phyloP scores from a whole-genome alignment of 257 asterid species.

The Craterostigma plantagineum region DNA sequence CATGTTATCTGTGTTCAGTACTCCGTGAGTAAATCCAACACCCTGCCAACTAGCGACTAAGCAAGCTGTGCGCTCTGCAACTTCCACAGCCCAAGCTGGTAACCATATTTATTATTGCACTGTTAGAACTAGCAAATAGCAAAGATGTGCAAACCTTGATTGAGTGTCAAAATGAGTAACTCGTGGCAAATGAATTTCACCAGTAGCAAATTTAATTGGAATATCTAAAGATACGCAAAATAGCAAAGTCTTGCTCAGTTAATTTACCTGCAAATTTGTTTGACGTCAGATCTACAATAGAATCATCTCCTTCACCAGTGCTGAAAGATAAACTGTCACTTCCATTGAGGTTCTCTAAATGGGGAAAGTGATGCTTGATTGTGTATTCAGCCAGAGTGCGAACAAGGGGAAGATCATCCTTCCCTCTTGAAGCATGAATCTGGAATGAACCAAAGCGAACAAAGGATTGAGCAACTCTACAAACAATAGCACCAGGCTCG shows the following conservation, averaged over 20 bases:
- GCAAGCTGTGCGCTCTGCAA: constrained; percentile 89
- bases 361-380: constrained; percentile 73
- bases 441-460: constrained; percentile 94
- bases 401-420: constrained; percentile 57
- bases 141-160: no score
- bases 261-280: constrained; percentile 82
- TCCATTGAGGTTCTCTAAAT: constrained; percentile 62
- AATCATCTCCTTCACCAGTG: constrained; percentile 69
- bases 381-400: constrained; percentile 74
- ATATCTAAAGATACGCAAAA: not conserved
- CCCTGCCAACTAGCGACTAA: constrained; percentile 94
- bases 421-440: constrained; percentile 79
- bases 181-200: constrained; percentile 2
- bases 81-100: constrained; percentile 98
- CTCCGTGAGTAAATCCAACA: constrained; percentile 98
- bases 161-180: no score
- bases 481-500: constrained; percentile 93
- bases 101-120: constrained; percentile 9
- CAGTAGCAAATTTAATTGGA: not conserved
- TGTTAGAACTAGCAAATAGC: no score
- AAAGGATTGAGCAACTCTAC: constrained; percentile 89
- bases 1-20: constrained; percentile 96
- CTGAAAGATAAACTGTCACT: constrained; percentile 73
- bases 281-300: constrained; percentile 83
- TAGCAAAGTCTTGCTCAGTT: not conserved